Evolutionary conservation across 2,329 filamentous ascomycete species (phyloP), one percentile per base, ranked within the genome.

Genomic region (Didymella pomorum): DNA sequence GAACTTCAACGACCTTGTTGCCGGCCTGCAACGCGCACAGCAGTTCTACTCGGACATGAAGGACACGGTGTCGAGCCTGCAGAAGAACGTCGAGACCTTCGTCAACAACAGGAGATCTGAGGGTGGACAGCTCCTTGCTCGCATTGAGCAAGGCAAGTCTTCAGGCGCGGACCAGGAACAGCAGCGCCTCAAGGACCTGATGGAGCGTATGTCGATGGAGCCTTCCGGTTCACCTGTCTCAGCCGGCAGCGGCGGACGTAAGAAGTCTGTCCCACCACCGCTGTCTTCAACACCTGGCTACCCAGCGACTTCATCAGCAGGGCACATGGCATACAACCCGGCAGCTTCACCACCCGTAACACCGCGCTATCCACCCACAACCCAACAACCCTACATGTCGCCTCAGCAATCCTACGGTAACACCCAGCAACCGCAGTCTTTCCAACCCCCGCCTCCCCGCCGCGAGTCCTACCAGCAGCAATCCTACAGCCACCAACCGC

Each of bases 51-150:
- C 86, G 3, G 95, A 98, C 75, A 99, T 98, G 93, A 90, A 89
- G 69, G 93, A 97, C 64, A 97, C 93, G 0, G 92, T 96, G 0
- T 91, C 94, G 65, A 97, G 91, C 72, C 81, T 97, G 39, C 88
- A 93, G 69, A 95, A 97, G 84, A 99, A 99, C 69, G 95, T 99
- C 1, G 94, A 98, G 65, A 91, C 90, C 0, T 99, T 99, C 78
- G 93, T 99, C 65, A 96, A 93, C 80, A 99, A 99, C 76, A 87
- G 95, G 50, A 84, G 93, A 60, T 89, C 91, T 0, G 95, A 99
- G 80, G 95, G 95, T 4, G 92, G 92, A 0, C 92, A 97, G 74
- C 84, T 99, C 5, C 85, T 99, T 33, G 88, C 87, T 66, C 90
- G 93, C 67, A 99, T 99, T 63, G 93, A 97, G 76, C 88, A 90